These are phyloP conservation scores for Xylariaceae sp. DNA, from an alignment of 2,329 filamentous ascomycete species.

Conservation along the genomic window DNA sequence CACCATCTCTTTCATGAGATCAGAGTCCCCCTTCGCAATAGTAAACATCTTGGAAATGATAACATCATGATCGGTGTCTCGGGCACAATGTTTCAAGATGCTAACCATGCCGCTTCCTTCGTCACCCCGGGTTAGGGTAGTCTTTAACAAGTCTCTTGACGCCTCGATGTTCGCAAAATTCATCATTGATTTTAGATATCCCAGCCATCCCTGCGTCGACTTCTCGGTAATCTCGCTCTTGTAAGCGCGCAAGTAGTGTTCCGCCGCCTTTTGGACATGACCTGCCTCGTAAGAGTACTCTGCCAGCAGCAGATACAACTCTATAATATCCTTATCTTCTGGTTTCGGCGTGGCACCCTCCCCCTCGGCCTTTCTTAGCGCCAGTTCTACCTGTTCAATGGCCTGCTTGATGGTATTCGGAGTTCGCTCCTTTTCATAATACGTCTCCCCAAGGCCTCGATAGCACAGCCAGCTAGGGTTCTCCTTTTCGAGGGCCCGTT, in stretches of 20 bases:
- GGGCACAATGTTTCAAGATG: slow-evolving; percentile 28
- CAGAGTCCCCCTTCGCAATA: slow-evolving; percentile 19
- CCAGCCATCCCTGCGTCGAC: slow-evolving; percentile 7
- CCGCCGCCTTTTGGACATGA: slow-evolving; percentile 3
- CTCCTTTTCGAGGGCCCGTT: slow-evolving; percentile 24
- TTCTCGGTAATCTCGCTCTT: slow-evolving; percentile 7
- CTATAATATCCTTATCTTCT: slow-evolving; percentile 21
- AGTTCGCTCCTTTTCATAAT: slow-evolving; percentile 8
- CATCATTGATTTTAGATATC: slow-evolving; percentile 21
- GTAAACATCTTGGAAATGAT: slow-evolving; percentile 30
- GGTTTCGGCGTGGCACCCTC: slow-evolving; percentile 25
- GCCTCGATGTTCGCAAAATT: not conserved
- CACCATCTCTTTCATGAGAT: slow-evolving; percentile 27
- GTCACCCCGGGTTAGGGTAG: slow-evolving; percentile 2
- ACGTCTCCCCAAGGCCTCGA: slow-evolving; percentile 18
- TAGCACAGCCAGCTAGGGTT: slow-evolving; percentile 32
- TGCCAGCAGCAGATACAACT: slow-evolving; percentile 26
- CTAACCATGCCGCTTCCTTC: slow-evolving; percentile 14
- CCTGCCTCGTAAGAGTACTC: slow-evolving; percentile 6
- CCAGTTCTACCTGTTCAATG: too few species aligned
- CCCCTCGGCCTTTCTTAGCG: slow-evolving; percentile 16
- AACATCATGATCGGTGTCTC: slow-evolving; percentile 19
- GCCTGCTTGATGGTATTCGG: slow-evolving; percentile 13
- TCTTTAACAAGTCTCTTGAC: slow-evolving; percentile 9
- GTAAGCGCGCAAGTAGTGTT: slow-evolving; percentile 12